Conservation (phyloP, 768 basidiomycete genomes). For the Tylopilus subfusipes region DNA sequence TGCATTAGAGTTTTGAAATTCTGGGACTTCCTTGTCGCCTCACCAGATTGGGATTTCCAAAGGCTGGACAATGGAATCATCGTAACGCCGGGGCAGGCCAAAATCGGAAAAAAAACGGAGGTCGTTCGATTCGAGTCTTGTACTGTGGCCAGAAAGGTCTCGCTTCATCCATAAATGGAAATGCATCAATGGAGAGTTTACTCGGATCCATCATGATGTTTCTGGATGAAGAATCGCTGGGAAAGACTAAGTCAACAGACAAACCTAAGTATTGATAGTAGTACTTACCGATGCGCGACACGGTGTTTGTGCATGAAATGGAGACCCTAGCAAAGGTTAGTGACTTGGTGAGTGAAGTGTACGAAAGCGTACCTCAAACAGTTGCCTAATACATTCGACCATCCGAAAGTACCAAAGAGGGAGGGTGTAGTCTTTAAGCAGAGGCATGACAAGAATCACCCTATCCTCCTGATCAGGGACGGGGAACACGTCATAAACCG, state of each 20-base stretch:
- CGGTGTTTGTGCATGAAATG: neutral
- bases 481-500: neutral
- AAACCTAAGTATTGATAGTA: neutral
- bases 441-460: neutral
- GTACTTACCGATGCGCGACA: neutral
- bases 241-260: neutral
- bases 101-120: neutral
- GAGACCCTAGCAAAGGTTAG: neutral
- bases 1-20: neutral
- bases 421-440: neutral
- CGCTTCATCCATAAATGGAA: neutral
- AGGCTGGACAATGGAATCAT: neutral
- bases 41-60: neutral
- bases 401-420: neutral
- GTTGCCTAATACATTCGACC: neutral
- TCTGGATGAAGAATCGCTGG: neutral
- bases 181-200: neutral
- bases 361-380: neutral
- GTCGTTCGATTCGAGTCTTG: neutral
- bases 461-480: neutral
- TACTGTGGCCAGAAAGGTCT: neutral
- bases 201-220: neutral
- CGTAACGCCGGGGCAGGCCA: neutral
- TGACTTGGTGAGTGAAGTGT: too few relatives aligned
- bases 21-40: neutral